Evolutionary conservation across 768 basidiomycete species (phyloP).

Genomic region (Termitomyces sp.): DNA sequence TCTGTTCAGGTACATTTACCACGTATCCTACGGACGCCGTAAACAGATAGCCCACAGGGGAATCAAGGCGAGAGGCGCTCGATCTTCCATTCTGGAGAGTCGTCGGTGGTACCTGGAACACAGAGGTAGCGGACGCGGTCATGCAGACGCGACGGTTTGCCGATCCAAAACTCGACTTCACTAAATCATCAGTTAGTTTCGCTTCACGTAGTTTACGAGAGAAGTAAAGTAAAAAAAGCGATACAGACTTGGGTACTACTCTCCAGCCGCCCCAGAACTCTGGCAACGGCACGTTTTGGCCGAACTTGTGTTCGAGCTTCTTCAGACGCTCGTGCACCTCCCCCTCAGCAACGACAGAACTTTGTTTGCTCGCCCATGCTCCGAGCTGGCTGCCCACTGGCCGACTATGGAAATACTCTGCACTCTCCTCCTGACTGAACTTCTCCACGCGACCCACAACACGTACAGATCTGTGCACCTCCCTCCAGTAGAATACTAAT

Average conservation of each 20-base stretch:
- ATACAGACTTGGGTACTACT: slow-evolving; percentile 77
- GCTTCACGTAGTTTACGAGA: not conserved
- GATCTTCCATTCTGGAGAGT: slow-evolving; percentile 64
- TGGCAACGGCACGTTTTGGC: slow-evolving; percentile 64
- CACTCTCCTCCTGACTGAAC: slow-evolving; percentile 63
- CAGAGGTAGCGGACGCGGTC: slow-evolving; percentile 81
- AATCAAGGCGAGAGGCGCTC: slow-evolving; percentile 72
- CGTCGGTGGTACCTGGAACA: slow-evolving; percentile 39
- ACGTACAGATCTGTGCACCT: slow-evolving; percentile 74
- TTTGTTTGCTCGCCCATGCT: slow-evolving; percentile 93
- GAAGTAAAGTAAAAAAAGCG: not conserved
- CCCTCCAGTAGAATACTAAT: slow-evolving; percentile 89
- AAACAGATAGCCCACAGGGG: not conserved
- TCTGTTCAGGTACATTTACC: not conserved
- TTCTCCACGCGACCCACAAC: slow-evolving; percentile 85
- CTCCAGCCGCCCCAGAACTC: slow-evolving; percentile 98
- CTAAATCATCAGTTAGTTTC: slow-evolving; percentile 32
- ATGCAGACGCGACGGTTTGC: slow-evolving; percentile 90
- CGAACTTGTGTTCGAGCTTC: slow-evolving; percentile 53
- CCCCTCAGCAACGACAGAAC: slow-evolving; percentile 67
- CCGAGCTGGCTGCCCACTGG: slow-evolving; percentile 84
- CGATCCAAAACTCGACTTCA: slow-evolving; percentile 97
- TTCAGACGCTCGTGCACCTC: slow-evolving; percentile 60
- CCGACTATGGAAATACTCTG: slow-evolving; percentile 76
- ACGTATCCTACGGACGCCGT: not conserved